Evolutionary conservation across 1,284 basidiomycete species (phyloP).

Genomic region (Irpex sp.): DNA sequence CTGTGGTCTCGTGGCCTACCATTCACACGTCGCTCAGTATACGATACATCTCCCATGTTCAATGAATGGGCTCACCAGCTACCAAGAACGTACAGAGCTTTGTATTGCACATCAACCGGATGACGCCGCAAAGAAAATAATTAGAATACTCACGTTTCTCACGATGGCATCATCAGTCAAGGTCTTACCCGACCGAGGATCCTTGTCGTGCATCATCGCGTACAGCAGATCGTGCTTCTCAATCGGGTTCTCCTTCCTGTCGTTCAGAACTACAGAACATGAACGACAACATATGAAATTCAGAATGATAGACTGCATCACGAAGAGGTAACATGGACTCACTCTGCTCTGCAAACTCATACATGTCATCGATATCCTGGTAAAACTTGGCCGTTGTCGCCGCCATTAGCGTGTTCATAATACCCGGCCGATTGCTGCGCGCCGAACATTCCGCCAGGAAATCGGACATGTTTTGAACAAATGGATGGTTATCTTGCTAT

Average conservation of each 20-base stretch:
- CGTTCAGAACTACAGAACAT: constrained; percentile 30
- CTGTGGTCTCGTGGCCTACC: constrained; percentile 46
- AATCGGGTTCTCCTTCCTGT: constrained; percentile 34
- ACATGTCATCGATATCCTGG: constrained; percentile 37
- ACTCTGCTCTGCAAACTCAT: constrained; percentile 37
- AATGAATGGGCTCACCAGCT: constrained; percentile 31
- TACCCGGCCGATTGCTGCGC: constrained; percentile 33
- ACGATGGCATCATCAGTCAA: constrained; percentile 32
- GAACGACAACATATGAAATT: not conserved
- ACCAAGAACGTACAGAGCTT: constrained; percentile 53
- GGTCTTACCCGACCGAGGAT: constrained; percentile 42
- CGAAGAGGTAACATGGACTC: constrained; percentile 9
- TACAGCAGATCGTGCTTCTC: constrained; percentile 44
- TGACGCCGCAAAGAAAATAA: constrained; percentile 20
- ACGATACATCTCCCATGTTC: not conserved
- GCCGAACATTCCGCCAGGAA: constrained; percentile 36
- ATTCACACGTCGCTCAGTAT: not conserved
- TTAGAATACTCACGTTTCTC: constrained; percentile 40
- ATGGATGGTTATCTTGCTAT: constrained; percentile 35
- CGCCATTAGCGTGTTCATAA: constrained; percentile 34
- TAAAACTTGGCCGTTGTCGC: constrained; percentile 37
- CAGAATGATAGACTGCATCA: not conserved
- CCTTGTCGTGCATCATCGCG: constrained; percentile 43
- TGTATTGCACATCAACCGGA: not conserved
- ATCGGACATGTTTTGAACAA: constrained; percentile 40